A percentile compares a stretch with the other conserved stretches of the same genome.
Evolutionary conservation across 306 rosid species (phyloP).

Genomic region (Quercus berberidifolia): DNA sequence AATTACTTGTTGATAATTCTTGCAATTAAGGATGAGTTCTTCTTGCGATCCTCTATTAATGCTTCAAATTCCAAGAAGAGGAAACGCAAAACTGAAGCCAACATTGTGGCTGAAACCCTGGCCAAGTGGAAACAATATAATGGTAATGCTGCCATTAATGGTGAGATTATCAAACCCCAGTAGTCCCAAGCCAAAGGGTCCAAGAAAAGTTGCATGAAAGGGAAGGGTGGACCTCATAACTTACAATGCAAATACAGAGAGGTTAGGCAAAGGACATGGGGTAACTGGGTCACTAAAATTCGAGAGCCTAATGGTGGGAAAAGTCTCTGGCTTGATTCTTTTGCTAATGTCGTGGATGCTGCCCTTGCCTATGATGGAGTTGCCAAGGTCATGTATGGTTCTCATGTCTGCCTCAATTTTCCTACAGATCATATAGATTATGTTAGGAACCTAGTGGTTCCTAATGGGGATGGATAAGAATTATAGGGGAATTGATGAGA

Average conservation of each 20-base stretch:
- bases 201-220: slow-evolving; percentile 98
- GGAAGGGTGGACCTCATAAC: slow-evolving; percentile 96
- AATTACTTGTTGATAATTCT: too few species aligned
- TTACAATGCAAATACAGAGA: slow-evolving; percentile 71
- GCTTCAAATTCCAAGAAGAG: slow-evolving; percentile 51
- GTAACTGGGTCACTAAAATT: slow-evolving; percentile 91
- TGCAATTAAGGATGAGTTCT: too few species aligned
- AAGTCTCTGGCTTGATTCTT: slow-evolving; percentile 82
- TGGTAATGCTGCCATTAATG: slow-evolving; percentile 20
- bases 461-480: too few species aligned
- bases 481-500: too few species aligned
- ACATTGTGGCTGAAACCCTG: slow-evolving; percentile 61
- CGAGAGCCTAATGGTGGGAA: slow-evolving; percentile 75
- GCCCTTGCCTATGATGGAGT: slow-evolving; percentile 80
- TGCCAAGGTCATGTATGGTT: slow-evolving; percentile 85
- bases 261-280: slow-evolving; percentile 98
- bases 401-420: slow-evolving; percentile 70
- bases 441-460: too few species aligned
- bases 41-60: too few species aligned
- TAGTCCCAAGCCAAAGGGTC: slow-evolving; percentile 81
- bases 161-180: slow-evolving; percentile 28
- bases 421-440: slow-evolving; percentile 15
- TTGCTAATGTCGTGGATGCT: slow-evolving; percentile 62
- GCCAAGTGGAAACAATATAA: slow-evolving; percentile 74
- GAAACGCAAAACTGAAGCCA: slow-evolving; percentile 56